These are phyloP conservation scores for Candida pini DNA, from an alignment of 805 yeast genomes.

Conservation along the genomic window DNA sequence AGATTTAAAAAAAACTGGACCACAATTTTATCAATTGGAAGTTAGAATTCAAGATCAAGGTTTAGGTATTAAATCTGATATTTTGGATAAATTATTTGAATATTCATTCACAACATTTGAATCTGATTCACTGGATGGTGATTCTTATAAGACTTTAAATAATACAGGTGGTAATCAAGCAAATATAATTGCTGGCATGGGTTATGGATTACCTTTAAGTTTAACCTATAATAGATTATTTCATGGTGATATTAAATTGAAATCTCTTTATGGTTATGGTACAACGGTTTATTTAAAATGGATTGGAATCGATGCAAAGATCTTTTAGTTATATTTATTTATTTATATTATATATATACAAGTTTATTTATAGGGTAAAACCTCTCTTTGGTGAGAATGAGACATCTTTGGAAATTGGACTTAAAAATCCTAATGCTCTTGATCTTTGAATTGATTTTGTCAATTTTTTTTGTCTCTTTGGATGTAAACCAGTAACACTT, in stretches of 20 bases:
- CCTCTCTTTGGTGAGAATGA: slow-evolving; percentile 32
- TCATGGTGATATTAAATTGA: slow-evolving; percentile 64
- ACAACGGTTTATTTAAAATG: slow-evolving; percentile 65
- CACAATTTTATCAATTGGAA: slow-evolving; percentile 38
- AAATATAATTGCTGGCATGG: slow-evolving; percentile 84
- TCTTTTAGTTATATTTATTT: slow-evolving; percentile 5
- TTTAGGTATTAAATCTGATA: slow-evolving; percentile 73
- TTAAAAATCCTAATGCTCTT: slow-evolving; percentile 72
- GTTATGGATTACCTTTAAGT: slow-evolving; percentile 88
- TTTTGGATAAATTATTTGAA: slow-evolving; percentile 67
- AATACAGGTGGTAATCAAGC: slow-evolving; percentile 50
- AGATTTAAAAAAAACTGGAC: slow-evolving; percentile 17
- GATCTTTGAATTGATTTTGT: slow-evolving; percentile 77
- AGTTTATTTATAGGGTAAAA: slow-evolving; percentile 16
- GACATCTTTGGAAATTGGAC: slow-evolving; percentile 64
- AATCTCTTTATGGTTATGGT: slow-evolving; percentile 72
- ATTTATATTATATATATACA: no score
- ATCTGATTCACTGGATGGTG: slow-evolving; percentile 37
- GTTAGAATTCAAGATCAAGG: slow-evolving; percentile 82
- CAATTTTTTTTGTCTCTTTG: slow-evolving; percentile 62
- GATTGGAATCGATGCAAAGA: slow-evolving; percentile 28
- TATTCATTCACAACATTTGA: slow-evolving; percentile 83
- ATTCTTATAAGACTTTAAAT: slow-evolving; percentile 54
- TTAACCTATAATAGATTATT: slow-evolving; percentile 68
- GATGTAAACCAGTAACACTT: slow-evolving; percentile 60